Base-by-base conservation (phyloP, 257 asterid species). In the Handroanthus guayacan region DNA sequence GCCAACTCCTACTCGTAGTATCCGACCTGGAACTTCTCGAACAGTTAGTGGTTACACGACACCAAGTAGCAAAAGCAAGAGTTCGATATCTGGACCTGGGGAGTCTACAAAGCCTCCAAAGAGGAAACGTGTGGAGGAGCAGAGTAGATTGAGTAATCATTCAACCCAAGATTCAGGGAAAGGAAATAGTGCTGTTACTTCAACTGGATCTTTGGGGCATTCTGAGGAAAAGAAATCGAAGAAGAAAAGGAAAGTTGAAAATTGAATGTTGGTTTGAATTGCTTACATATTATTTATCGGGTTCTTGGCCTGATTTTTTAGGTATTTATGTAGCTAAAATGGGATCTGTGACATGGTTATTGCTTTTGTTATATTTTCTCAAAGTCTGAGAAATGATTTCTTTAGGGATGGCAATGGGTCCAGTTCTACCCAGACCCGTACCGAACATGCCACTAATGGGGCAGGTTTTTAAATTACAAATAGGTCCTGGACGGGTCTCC, bases 111-210 rank as follows among this genome's bases (percentile, higher is more conserved):
- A 77, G 72, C 47, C 80, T 58, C 45, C 74, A 12, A 83, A 86
- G 84, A 78, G 75, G 71, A 86, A 79, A 62, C 84, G 71, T 4
- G 60, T 13, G n/a, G 81, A 71, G 7, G 86, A 72, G 65, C 74
- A 74, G 66, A 67, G 75, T 14, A 80, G 69, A 75, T 62, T 86
- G 58, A 38, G 51, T 31, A 73, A 67, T 20, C 83, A 68, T 57
- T 83, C 87, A 38, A 12, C 65, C n/a, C 78, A 75, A 67, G 84
- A 79, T 70, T 86, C 89, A 5, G 87, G 82, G 36, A 85, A 55
- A 69, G 87, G 83, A 61, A 74, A 38, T 16, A 86, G 88, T 55
- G 80, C 67, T 3, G 83, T 83, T 66, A 77, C 87, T 18, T 72
- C 85, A 43, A 44, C 82, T 16, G 89, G 84, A 5, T 80, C 89